phyloP scores from a whole-genome alignment of 352 stramenopile genomes.

The Pythium apleroticum region DNA sequence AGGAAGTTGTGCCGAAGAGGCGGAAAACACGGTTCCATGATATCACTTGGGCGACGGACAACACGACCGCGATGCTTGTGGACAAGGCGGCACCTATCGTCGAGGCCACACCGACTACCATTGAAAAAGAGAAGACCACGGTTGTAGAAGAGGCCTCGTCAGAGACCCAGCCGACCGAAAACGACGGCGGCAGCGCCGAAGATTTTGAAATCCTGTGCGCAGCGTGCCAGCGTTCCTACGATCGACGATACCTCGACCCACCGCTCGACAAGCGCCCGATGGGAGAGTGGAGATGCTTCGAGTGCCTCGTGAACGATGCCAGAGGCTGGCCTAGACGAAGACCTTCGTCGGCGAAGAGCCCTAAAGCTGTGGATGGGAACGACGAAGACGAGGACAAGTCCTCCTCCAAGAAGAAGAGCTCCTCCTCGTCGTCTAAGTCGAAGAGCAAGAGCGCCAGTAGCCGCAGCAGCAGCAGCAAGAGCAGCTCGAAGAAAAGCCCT shows the following conservation, averaged over 20 bases:
- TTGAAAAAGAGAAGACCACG: background rate
- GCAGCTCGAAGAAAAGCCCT: conserved; percentile 51
- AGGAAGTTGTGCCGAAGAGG: conserved; percentile 7
- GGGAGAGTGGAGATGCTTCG: conserved; percentile 86
- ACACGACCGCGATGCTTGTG: background rate
- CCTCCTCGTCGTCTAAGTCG: conserved; percentile 43
- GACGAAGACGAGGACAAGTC: conserved; percentile 13
- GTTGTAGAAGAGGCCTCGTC: background rate
- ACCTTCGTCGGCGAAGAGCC: conserved; percentile 36
- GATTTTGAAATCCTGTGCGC: conserved; percentile 80
- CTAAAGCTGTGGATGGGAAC: background rate
- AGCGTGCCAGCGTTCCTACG: conserved; percentile 76
- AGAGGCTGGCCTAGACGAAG: conserved; percentile 69
- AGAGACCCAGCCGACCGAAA: background rate
- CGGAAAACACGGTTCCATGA: conserved; percentile 28
- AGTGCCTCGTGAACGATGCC: conserved; percentile 87
- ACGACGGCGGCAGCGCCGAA: conserved; percentile 24
- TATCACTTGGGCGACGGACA: conserved; percentile 15
- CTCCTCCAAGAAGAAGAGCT: conserved; percentile 36
- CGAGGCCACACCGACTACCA: background rate
- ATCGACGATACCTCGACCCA: conserved; percentile 83
- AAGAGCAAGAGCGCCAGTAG: conserved; percentile 31
- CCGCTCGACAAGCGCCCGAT: conserved; percentile 68
- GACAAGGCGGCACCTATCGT: background rate
- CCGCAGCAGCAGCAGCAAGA: conserved; percentile 29